Evolutionary conservation across 345 rosid genomes (phyloP).

Genomic region (Brassica nigra): DNA sequence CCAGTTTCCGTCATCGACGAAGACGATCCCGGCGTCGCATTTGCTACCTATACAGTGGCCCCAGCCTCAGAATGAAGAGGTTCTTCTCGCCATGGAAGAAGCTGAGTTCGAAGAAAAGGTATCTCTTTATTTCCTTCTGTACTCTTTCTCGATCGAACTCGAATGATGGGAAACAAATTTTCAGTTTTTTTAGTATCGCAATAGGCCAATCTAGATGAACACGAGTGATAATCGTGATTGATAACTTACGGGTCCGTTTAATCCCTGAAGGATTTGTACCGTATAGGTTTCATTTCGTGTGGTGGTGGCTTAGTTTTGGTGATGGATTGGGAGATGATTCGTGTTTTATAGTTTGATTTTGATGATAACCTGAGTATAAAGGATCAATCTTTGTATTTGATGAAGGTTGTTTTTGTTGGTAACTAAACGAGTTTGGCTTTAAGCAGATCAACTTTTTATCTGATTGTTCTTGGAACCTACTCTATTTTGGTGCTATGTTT

Average conservation of each 20-base stretch:
- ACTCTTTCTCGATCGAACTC: neutral
- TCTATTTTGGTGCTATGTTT: neutral
- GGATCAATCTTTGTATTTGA: neutral
- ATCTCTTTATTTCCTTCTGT: neutral
- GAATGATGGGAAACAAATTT: neutral
- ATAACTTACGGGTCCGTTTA: neutral
- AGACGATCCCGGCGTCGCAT: constrained; percentile 63
- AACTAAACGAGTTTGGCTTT: neutral
- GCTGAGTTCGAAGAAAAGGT: constrained; percentile 82
- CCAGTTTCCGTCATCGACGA: constrained; percentile 66
- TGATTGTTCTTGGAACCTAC: neutral
- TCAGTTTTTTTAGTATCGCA: neutral
- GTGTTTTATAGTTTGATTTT: neutral
- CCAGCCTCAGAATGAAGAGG: constrained; percentile 73
- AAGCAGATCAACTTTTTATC: neutral
- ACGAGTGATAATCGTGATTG: constrained; percentile 4
- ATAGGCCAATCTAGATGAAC: neutral
- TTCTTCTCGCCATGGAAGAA: constrained; percentile 90
- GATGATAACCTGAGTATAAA: neutral
- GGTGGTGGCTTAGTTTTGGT: neutral
- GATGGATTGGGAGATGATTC: neutral
- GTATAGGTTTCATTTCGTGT: neutral
- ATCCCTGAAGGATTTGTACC: neutral
- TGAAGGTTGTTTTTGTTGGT: constrained; percentile 2
- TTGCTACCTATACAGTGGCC: constrained; percentile 77